Percentiles rank a stretch among this genome's conserved stretches.
phyloP scores from a whole-genome alignment of 495 filamentous ascomycete genomes.

The Ramalina intermedia region DNA sequence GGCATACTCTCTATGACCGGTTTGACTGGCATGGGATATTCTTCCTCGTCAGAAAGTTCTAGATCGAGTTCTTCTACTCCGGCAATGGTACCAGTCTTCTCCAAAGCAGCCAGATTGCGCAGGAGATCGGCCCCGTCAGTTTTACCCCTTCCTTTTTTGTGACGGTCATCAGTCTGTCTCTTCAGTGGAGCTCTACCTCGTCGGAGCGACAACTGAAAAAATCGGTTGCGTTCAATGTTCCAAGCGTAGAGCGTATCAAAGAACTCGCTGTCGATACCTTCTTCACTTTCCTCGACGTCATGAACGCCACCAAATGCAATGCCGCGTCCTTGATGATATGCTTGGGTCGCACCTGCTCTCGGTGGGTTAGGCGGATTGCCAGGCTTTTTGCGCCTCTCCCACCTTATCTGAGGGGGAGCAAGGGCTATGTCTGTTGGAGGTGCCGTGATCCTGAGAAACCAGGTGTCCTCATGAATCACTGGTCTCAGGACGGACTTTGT shows the following conservation, averaged over 20 bases:
- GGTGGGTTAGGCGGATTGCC: constrained; percentile 75
- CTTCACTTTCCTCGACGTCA: constrained; percentile 84
- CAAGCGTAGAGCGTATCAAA: constrained; percentile 81
- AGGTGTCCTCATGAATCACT: constrained; percentile 83
- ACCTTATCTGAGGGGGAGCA: constrained; percentile 56
- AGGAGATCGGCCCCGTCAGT: constrained; percentile 84
- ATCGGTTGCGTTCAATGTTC: constrained; percentile 88
- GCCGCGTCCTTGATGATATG: constrained; percentile 80
- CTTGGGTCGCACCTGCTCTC: constrained; percentile 80
- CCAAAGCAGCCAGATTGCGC: constrained; percentile 64
- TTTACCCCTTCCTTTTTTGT: constrained; percentile 53
- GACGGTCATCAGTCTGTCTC: constrained; percentile 37
- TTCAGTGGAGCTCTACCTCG: constrained; percentile 52
- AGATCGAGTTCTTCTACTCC: constrained; percentile 43
- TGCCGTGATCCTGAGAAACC: constrained; percentile 72
- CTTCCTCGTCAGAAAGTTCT: constrained; percentile 22
- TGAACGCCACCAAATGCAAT: constrained; percentile 91
- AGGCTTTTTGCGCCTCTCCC: constrained; percentile 87
- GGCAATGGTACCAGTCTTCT: constrained; percentile 47
- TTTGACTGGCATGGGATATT: constrained; percentile 38
- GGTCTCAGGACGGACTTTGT: constrained; percentile 62
- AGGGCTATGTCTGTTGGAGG: constrained; percentile 43
- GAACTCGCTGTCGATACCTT: constrained; percentile 92
- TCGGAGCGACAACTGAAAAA: constrained; percentile 68
- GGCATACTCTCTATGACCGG: constrained; percentile 60